phyloP scores from a whole-genome alignment of 208 protist species.

The Trypanosoma melophagium region DNA sequence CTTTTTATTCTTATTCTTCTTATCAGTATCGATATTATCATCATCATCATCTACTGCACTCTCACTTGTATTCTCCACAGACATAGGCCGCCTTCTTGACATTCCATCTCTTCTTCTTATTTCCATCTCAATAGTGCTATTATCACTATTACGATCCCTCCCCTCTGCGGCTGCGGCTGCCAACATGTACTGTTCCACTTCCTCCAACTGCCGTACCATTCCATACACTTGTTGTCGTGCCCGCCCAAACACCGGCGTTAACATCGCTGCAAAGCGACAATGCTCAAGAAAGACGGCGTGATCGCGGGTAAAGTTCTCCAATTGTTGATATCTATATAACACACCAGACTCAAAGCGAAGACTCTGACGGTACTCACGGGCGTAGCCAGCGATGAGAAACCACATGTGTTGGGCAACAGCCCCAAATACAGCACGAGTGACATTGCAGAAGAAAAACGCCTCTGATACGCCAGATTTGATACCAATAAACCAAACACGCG shows the following conservation, averaged over 20 bases:
- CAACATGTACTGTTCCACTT: slow-evolving; percentile 45
- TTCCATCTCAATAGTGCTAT: not conserved
- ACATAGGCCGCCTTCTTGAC: too few species aligned
- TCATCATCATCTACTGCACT: too few species aligned
- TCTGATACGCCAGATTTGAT: slow-evolving; percentile 51
- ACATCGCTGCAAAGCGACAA: slow-evolving; percentile 67
- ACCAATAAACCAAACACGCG: slow-evolving; percentile 52
- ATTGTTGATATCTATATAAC: slow-evolving; percentile 45
- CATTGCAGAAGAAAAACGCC: slow-evolving; percentile 77
- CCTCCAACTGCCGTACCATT: slow-evolving; percentile 61
- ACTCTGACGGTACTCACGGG: slow-evolving; percentile 36
- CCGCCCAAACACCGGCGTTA: slow-evolving; percentile 38
- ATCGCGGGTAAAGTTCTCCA: slow-evolving; percentile 61
- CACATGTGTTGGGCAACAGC: slow-evolving; percentile 65
- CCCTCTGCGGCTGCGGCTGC: slow-evolving; percentile 21
- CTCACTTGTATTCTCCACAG: too few species aligned
- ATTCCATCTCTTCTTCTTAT: slow-evolving; percentile 11
- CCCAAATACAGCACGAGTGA: slow-evolving; percentile 47
- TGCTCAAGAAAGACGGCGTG: slow-evolving; percentile 62
- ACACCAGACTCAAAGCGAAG: slow-evolving; percentile 52
- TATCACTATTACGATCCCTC: not conserved
- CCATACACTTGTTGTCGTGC: slow-evolving; percentile 45
- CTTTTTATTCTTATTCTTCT: too few species aligned
- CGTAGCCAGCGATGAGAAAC: slow-evolving; percentile 42
- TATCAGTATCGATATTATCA: too few species aligned